Evolutionary conservation across 441 rosid species (phyloP), one percentile per base, ranked within the genome.

Genomic region (Bruguiera hainesii): DNA sequence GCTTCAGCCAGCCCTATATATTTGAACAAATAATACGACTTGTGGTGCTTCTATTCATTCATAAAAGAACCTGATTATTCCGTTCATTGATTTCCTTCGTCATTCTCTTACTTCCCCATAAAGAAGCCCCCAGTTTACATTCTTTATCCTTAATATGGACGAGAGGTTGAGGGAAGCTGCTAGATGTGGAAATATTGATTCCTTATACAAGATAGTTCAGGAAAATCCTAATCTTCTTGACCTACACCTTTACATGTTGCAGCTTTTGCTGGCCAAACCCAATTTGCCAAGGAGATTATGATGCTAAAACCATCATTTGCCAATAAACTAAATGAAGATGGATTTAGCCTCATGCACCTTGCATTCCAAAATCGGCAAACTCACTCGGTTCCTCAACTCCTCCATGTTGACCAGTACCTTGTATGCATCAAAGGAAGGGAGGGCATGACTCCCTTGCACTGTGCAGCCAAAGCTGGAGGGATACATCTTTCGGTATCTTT

Each of bases 221-320:
- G 68, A 65, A 15, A 59, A 80, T 77, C 71, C 66, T 0, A 19
- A 50, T 39, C n/a, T 75, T 65, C 67, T 79, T 50, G 68, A 61
- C 16, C 7, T 28, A 80, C 78, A 48, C 80, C 84, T 46, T 60
- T 80, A 51, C 86, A 80, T 39, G 56, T 63, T 13, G 78, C 86
- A 49, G 67, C 73, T 26, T 26, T 6, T 16, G 58, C 56, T 4
- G 82, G 86, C 1, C 49, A 67, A 29, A 63, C 64, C 49, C 66
- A 67, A 60, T 78, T 60, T 5, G 79, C 80, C 18, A 62, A 55
- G 68, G 82, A 82, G 30, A 51, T 78, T 4, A 69, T 77, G 68
- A 71, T 64, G 33, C 26, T 79, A 52, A 56, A 68, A 28, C 81
- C 81, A 5, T 72, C 76, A 7, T 77, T 79, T 66, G 60, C 65